Base-by-base conservation (phyloP, 2,329 filamentous ascomycete genomes). In the Arthrinium puccinioides region DNA sequence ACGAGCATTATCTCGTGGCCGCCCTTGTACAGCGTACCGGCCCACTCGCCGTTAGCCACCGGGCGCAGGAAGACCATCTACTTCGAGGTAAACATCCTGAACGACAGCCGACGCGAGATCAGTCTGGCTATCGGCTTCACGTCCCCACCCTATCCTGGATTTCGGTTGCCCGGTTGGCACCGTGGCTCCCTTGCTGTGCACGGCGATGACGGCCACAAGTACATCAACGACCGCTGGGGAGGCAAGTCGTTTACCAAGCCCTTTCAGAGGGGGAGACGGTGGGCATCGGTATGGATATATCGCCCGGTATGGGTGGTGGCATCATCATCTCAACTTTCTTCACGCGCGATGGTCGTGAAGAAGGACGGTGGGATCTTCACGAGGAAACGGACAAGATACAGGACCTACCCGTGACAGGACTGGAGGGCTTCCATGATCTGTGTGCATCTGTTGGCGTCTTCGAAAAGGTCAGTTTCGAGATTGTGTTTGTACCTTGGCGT, bases 161-260 rank as follows among this genome's bases (percentile, higher is more conserved):
- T 87, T 64, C 74, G 86, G 7, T 71, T 89, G 42, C 86, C 86
- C 0, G 86, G 86, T 2, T 90, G 85, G 86, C 82, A 92, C 54
- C 73, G 85, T 23, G 85, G 75, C 14, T 82, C 77, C 44, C 52
- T 89, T 11, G 86, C 70, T 2, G 76, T 90, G n/a, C 86, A 90
- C 55, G 79, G 82, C 32, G 86, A 90, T 56, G 86, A 90, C 56
- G 86, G 86, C 0, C 72, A 82, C 49, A 74, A 74, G 56, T 92
- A 83, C 55, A 70, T 87, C 50, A 87, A 88, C 53, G 82, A 90
- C 55, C 69, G 70, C 7, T 83, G 74, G 67, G 85, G 86, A 16
- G 86, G 86, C 14, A 74, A 75, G 44, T 67, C 77, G 39, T 89
- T 89, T 44, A 79, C 79, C 0, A 49, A 55, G 9, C 67, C 77